Evolutionary conservation across 805 yeast species (phyloP).

Genomic region (Hyphopichia homilentoma): DNA sequence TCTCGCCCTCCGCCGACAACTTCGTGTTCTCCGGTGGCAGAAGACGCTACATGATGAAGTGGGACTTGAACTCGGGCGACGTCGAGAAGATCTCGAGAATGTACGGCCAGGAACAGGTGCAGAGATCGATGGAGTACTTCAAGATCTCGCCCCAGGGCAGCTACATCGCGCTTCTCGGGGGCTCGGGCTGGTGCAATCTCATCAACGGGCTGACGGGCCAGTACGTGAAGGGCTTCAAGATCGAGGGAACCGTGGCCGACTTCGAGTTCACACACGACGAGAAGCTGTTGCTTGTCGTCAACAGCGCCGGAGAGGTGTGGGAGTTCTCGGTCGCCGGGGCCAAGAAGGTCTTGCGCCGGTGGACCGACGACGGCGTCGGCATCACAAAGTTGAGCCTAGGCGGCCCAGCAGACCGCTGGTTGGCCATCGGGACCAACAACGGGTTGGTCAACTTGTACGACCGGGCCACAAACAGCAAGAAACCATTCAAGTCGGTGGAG

Average conservation of each 20-base stretch:
- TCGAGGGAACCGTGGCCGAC: constrained; percentile 84
- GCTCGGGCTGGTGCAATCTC: constrained; percentile 87
- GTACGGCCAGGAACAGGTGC: constrained; percentile 87
- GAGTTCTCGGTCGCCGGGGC: constrained; percentile 49
- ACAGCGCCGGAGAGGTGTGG: constrained; percentile 83
- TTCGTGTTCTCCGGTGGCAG: constrained; percentile 84
- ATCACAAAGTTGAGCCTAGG: constrained; percentile 75
- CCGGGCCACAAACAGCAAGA: constrained; percentile 37
- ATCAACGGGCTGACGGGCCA: constrained; percentile 77
- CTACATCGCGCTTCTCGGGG: constrained; percentile 73
- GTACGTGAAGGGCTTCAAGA: constrained; percentile 81
- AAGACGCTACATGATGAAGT: constrained; percentile 85
- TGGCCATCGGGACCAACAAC: constrained; percentile 83
- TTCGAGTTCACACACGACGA: constrained; percentile 60
- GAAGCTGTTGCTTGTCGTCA: constrained; percentile 52
- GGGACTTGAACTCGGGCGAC: constrained; percentile 72
- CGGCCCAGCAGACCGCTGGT: constrained; percentile 66
- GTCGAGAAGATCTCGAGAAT: constrained; percentile 83
- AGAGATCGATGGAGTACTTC: constrained; percentile 84
- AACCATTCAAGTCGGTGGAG: constrained; percentile 65
- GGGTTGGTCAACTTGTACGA: constrained; percentile 92
- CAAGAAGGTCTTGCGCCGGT: constrained; percentile 51
- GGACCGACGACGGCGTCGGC: constrained; percentile 88
- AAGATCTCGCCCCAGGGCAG: constrained; percentile 70
- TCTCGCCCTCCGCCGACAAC: constrained; percentile 42